Evolutionary conservation across 1,139 yeast genomes (phyloP).

Genomic region (Scheffersomyces titani): DNA sequence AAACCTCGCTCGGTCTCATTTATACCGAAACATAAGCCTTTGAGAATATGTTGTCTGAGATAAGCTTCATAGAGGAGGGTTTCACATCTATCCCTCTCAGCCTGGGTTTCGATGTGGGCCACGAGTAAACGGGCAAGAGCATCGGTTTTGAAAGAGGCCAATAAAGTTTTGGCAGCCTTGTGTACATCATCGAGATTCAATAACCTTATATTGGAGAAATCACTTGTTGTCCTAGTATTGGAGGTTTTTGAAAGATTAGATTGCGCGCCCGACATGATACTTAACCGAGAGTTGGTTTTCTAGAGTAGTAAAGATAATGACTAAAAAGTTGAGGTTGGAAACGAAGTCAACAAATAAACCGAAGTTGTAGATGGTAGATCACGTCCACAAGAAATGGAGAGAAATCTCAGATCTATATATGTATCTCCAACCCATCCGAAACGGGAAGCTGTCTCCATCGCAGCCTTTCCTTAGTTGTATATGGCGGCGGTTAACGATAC

Average conservation of each 20-base stretch:
- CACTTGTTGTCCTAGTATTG: neutral
- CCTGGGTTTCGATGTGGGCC: slow-evolving; percentile 39
- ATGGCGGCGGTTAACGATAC: neutral
- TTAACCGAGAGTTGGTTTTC: slow-evolving; percentile 5
- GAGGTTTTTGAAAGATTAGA: slow-evolving; percentile 8
- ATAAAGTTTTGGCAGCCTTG: slow-evolving; percentile 57
- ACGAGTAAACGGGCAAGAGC: slow-evolving; percentile 51
- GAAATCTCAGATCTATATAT: neutral
- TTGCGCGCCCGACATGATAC: slow-evolving; percentile 6
- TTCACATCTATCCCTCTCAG: slow-evolving; percentile 44
- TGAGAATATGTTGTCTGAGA: slow-evolving; percentile 54
- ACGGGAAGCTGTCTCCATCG: neutral
- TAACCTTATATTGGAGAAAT: slow-evolving; percentile 17
- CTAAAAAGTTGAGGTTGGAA: slow-evolving; percentile 7
- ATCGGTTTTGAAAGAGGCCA: slow-evolving; percentile 53
- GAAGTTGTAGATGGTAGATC: neutral
- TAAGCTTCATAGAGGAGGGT: slow-evolving; percentile 55
- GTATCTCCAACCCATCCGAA: neutral
- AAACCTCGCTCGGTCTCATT: slow-evolving; percentile 46
- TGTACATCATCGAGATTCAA: slow-evolving; percentile 46
- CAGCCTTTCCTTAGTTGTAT: neutral
- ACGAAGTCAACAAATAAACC: slow-evolving; percentile 2
- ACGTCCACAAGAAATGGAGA: slow-evolving; percentile 1
- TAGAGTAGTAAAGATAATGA: slow-evolving; percentile 4
- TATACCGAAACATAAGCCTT: slow-evolving; percentile 56